Percentiles rank a stretch among this genome's conserved stretches.
phyloP scores from a whole-genome alignment of 805 yeast genomes.

The Barnettozyma vustinii region DNA sequence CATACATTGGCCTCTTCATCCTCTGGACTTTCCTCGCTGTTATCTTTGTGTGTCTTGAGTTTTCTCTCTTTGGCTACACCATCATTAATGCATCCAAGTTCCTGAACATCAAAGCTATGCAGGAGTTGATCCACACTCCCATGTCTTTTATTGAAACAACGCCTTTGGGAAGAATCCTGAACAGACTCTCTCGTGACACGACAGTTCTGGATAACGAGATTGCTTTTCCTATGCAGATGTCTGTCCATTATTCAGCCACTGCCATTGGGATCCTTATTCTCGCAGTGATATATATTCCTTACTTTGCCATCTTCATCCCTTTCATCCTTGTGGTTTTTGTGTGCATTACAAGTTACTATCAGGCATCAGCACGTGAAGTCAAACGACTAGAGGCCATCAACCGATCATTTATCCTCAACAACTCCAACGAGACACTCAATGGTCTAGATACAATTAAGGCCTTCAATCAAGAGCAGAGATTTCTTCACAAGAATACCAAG shows the following conservation, averaged over 20 bases:
- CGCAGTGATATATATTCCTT: conserved; percentile 65
- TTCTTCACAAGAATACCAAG: conserved; percentile 37
- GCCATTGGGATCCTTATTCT: conserved; percentile 55
- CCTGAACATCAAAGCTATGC: conserved; percentile 42
- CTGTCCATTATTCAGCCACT: conserved; percentile 40
- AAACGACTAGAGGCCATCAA: conserved; percentile 71
- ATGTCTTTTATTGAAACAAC: conserved; percentile 78
- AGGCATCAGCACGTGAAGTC: conserved; percentile 67
- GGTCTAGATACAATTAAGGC: conserved; percentile 63
- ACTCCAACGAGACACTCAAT: conserved; percentile 61
- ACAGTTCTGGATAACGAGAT: conserved; percentile 76
- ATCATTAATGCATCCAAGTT: conserved; percentile 12
- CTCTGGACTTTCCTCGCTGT: conserved; percentile 47
- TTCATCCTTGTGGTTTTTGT: conserved; percentile 30
- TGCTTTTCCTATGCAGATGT: conserved; percentile 53
- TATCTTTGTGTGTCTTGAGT: conserved; percentile 35
- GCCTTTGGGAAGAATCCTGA: conserved; percentile 77
- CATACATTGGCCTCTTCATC: conserved; percentile 63
- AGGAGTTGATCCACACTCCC: conserved; percentile 60
- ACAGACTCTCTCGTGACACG: conserved; percentile 78
- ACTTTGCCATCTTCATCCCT: conserved; percentile 63
- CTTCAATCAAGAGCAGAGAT: conserved; percentile 40
- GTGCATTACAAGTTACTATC: conserved; percentile 47
- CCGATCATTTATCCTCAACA: conserved; percentile 62
- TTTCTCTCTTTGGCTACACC: conserved; percentile 20